Evolutionary conservation across 2,329 filamentous ascomycete genomes (phyloP).

Genomic region (Exophiala aquamarina): DNA sequence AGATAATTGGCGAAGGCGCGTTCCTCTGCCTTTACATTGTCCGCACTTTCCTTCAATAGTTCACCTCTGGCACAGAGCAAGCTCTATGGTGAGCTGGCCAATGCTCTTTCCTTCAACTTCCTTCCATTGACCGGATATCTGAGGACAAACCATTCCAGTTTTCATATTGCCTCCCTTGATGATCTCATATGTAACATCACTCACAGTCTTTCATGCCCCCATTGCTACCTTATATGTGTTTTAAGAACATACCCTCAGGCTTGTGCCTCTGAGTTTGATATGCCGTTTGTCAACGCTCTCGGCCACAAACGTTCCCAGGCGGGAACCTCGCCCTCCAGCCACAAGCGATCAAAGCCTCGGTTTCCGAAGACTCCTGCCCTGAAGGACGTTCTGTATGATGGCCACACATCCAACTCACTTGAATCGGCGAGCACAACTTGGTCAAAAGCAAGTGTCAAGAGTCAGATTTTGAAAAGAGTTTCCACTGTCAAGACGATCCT

Average conservation of each 20-base stretch:
- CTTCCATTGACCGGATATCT: too few species aligned
- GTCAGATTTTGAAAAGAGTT: constrained; percentile 19
- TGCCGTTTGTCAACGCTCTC: constrained; percentile 19
- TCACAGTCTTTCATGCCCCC: too few species aligned
- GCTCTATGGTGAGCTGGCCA: too few species aligned
- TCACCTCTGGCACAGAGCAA: too few species aligned
- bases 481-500: constrained; percentile 21
- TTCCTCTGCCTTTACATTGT: too few species aligned
- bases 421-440: constrained; percentile 21
- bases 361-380: constrained; percentile 15
- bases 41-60: too few species aligned
- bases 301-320: constrained; percentile 18
- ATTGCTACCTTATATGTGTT: neutral
- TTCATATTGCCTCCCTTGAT: too few species aligned
- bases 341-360: constrained; percentile 3
- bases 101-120: too few species aligned
- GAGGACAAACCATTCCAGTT: too few species aligned
- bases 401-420: constrained; percentile 19
- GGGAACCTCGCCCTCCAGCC: neutral
- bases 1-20: too few species aligned
- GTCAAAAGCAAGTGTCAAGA: constrained; percentile 19
- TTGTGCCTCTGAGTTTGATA: neutral
- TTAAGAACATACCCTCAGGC: neutral
- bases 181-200: too few species aligned
- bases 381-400: constrained; percentile 22